Evolutionary conservation across 192 early-diverging fungal genomes (phyloP).

Genomic region (Gonapodya sp.): DNA sequence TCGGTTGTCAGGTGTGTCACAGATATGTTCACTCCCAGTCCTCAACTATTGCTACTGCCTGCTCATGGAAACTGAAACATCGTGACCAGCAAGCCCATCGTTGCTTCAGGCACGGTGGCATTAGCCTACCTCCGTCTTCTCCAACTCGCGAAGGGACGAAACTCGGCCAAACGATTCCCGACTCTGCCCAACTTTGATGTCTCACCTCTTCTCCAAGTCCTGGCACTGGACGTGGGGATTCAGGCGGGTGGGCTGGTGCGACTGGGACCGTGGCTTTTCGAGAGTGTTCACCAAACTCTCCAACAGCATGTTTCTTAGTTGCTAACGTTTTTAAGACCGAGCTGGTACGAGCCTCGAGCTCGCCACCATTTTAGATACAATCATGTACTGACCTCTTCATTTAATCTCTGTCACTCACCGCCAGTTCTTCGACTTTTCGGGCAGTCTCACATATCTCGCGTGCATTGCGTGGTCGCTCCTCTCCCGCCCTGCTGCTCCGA

Average conservation of each 20-base stretch:
- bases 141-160: not conserved
- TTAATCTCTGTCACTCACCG: not conserved
- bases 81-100: not conserved
- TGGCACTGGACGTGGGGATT: constrained; percentile 4
- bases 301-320: not conserved
- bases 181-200: not conserved
- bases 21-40: not conserved
- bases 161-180: not conserved
- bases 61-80: too few species aligned
- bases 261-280: too few species aligned
- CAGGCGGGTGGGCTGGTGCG: not conserved
- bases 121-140: not conserved
- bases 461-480: not conserved
- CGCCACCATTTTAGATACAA: not conserved
- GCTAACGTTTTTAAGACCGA: not conserved
- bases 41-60: too few species aligned
- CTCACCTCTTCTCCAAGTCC: not conserved
- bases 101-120: not conserved
- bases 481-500: not conserved
- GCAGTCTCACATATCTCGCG: not conserved
- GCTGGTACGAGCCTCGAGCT: not conserved
- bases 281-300: too few species aligned
- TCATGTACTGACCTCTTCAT: not conserved
- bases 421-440: constrained; percentile 2
- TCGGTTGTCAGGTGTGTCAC: not conserved